phyloP scores from a whole-genome alignment of 192 early-diverging fungal genomes.

The Jimgerdemannia lactiflua region DNA sequence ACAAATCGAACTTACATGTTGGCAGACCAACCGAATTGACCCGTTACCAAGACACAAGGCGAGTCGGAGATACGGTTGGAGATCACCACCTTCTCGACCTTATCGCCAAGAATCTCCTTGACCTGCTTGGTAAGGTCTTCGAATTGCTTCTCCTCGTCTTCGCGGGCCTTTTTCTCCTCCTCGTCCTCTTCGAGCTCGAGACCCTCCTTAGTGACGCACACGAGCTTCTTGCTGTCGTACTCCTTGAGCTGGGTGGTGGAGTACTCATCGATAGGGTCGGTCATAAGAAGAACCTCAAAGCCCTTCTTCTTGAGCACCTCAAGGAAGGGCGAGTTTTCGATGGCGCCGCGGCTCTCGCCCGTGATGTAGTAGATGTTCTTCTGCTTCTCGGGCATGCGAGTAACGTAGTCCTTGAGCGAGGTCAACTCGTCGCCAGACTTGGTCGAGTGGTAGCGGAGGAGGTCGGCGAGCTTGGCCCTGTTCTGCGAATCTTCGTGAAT shows the following conservation, averaged over 20 bases:
- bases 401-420: slow-evolving; percentile 99
- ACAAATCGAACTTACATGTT: slow-evolving; percentile 69
- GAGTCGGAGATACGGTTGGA: slow-evolving; percentile 98
- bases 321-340: slow-evolving; percentile 97
- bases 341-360: slow-evolving; percentile 88
- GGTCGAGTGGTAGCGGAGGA: slow-evolving; percentile 98
- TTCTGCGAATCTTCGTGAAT: slow-evolving; percentile 98
- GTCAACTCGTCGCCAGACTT: slow-evolving; percentile 98
- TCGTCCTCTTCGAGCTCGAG: slow-evolving; percentile 99
- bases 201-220: slow-evolving; percentile 98
- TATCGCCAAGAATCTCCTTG: slow-evolving; percentile 99
- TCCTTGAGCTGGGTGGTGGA: slow-evolving; percentile 98
- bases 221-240: slow-evolving; percentile 99
- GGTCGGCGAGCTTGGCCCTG: slow-evolving; percentile 95
- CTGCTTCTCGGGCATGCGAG: slow-evolving; percentile 99
- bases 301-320: slow-evolving; percentile 99
- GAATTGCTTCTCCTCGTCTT: slow-evolving; percentile 90
- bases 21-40: slow-evolving; percentile 99
- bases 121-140: slow-evolving; percentile 89
- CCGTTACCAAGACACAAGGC: slow-evolving; percentile 98
- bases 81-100: slow-evolving; percentile 84
- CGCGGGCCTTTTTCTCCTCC: slow-evolving; percentile 93
- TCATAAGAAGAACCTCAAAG: slow-evolving; percentile 98
- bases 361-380: slow-evolving; percentile 99
- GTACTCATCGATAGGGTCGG: slow-evolving; percentile 99